Evolutionary conservation across 2,329 filamentous ascomycete species (phyloP).

Genomic region (Fusarium phyllophilum): DNA sequence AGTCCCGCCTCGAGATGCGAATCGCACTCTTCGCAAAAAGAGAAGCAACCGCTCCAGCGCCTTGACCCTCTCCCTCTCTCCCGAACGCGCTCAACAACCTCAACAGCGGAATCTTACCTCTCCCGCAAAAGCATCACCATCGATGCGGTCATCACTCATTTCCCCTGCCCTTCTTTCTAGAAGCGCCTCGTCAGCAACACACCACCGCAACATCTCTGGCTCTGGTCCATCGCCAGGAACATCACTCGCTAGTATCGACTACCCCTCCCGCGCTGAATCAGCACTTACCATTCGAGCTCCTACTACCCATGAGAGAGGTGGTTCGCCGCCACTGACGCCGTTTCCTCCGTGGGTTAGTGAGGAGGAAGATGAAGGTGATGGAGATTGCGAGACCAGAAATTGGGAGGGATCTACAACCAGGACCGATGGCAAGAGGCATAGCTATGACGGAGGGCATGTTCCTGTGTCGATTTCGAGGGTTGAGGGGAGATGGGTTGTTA

Average conservation of each 20-base stretch:
- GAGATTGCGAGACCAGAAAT: slow-evolving; percentile 14
- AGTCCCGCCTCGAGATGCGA: slow-evolving; percentile 1
- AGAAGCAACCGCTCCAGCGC: slow-evolving; percentile 18
- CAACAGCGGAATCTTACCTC: slow-evolving; percentile 19
- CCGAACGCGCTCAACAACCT: slow-evolving; percentile 7
- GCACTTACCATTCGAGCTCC: slow-evolving; percentile 34
- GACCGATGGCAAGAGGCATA: slow-evolving; percentile 1
- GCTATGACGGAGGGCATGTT: not conserved
- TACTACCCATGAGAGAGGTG: slow-evolving; percentile 2
- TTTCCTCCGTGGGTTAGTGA: slow-evolving; percentile 43
- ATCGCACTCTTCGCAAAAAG: slow-evolving; percentile 27
- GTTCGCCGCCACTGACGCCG: slow-evolving; percentile 39
- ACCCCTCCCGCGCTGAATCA: slow-evolving; percentile 31
- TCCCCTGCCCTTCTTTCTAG: slow-evolving; percentile 17
- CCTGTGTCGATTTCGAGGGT: slow-evolving; percentile 9
- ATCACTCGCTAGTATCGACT: slow-evolving; percentile 18
- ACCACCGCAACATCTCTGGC: slow-evolving; percentile 13
- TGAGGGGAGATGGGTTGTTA: slow-evolving; percentile 29
- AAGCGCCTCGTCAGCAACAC: slow-evolving; percentile 1
- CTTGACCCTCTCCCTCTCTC: slow-evolving; percentile 27
- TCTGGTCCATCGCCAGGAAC: slow-evolving; percentile 5
- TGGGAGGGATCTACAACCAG: slow-evolving; percentile 19
- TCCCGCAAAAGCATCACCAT: not conserved
- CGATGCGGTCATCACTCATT: slow-evolving; percentile 11
- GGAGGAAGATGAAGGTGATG: slow-evolving; percentile 31